Evolutionary conservation across 768 basidiomycete species (phyloP).

Genomic region (Xerocomellus dryophilus): DNA sequence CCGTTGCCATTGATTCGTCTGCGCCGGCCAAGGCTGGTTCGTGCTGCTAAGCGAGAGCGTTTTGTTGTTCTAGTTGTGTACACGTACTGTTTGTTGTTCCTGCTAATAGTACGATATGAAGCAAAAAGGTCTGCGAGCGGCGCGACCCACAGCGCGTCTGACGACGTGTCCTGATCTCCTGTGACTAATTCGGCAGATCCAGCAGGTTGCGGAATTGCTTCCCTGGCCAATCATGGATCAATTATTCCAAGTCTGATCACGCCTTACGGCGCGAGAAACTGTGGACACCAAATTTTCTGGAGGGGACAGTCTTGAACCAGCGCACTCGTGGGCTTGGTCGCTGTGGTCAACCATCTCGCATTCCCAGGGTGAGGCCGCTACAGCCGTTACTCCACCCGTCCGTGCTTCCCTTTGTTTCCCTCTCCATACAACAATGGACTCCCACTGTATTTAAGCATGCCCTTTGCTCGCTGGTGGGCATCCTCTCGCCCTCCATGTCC

Average conservation of each 20-base stretch:
- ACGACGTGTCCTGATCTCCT: slow-evolving; percentile 82
- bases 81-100: slow-evolving; percentile 24
- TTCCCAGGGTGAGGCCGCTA: slow-evolving; percentile 80
- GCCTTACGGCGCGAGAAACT: slow-evolving; percentile 59
- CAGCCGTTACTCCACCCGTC: slow-evolving; percentile 66
- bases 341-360: slow-evolving; percentile 65
- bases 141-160: slow-evolving; percentile 82
- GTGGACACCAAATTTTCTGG: slow-evolving; percentile 91
- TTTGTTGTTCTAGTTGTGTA: slow-evolving; percentile 22
- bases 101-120: slow-evolving; percentile 21
- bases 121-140: slow-evolving; percentile 68
- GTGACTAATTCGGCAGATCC: slow-evolving; percentile 90
- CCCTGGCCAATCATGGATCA: slow-evolving; percentile 80
- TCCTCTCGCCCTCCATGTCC: neutral
- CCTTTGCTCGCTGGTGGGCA: neutral
- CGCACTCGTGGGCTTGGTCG: slow-evolving; percentile 65
- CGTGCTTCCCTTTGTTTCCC: neutral
- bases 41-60: slow-evolving; percentile 51
- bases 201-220: slow-evolving; percentile 91
- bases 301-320: slow-evolving; percentile 93
- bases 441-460: slow-evolving; percentile 11
- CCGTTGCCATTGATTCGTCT: slow-evolving; percentile 66
- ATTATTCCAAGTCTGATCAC: slow-evolving; percentile 78
- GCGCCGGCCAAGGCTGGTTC: slow-evolving; percentile 50
- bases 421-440: slow-evolving; percentile 2